These are phyloP conservation scores for Clonostachys rhizophaga DNA, from an alignment of 2,329 filamentous ascomycete genomes.

Conservation along the genomic window DNA sequence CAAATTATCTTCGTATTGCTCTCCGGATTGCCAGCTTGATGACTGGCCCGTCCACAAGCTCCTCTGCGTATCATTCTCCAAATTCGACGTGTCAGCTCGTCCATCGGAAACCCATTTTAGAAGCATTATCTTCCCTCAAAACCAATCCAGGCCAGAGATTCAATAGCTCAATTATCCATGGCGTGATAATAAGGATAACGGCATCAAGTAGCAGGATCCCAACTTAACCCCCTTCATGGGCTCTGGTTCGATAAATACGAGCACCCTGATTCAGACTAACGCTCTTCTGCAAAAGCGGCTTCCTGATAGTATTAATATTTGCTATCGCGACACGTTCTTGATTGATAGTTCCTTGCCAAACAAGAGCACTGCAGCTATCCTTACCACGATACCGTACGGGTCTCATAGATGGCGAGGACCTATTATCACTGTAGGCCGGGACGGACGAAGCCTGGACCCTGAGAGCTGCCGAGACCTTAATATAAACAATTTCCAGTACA, in stretches of 20 bases:
- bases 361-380: background rate
- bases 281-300: background rate
- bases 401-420: background rate
- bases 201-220: background rate
- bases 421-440: background rate
- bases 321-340: background rate
- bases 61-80: background rate
- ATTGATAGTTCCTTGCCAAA: background rate
- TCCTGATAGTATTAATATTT: background rate
- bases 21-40: background rate
- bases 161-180: background rate
- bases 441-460: background rate
- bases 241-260: background rate
- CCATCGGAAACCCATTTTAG: background rate
- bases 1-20: background rate
- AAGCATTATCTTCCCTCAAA: background rate
- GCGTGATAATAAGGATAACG: background rate
- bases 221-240: too few relatives aligned
- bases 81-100: background rate
- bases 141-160: background rate
- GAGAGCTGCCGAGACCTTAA: background rate
- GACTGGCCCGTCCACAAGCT: conserved; percentile 1
- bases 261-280: background rate
- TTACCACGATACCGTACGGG: background rate
- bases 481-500: background rate